Base-by-base conservation (phyloP, 108 stramenopile genomes). In the Cyclotella kingstonii region DNA sequence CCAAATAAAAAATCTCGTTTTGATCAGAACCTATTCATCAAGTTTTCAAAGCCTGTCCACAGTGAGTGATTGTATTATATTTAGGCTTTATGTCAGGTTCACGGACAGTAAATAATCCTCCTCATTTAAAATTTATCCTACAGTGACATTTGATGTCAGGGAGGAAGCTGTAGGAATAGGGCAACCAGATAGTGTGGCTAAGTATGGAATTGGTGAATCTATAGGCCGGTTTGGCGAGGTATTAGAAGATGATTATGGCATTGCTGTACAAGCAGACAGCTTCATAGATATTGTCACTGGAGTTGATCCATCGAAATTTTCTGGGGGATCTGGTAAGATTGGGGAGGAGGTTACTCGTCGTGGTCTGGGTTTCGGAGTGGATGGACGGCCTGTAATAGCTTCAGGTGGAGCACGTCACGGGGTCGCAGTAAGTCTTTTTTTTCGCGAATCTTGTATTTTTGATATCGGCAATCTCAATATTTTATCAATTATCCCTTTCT, bases 261-360 rank as follows among this genome's bases (percentile, higher is more conserved):
- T 95, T 63, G 82, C 89, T 7, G 93, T 95, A 0, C 46, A 73
- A 23, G 80, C 88, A 3, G 93, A 95, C 28, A 77, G 76, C 33
- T 95, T 95, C 58, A 76, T 82, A 2, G 93, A 95, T 48, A 88
- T 95, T 68, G 93, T 95, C 10, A 86, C 90, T 5, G 93, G 93
- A 19, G 88, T 95, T 1, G 90, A 91, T 62, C 82, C 88, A 4
- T 81, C 81, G 26, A 90, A 90, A 60, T 89, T 89, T 65, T 61
- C 80, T 8, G 83, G 80, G 8, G 77, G 81, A 45, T 73, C 75
- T 9, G 90, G 90, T 29, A 77, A 87, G 6, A 88, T 91, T 52
- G 86, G 84, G 7, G 91, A 93, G 40, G 86, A 88, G 34, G 84
- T 88, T 0, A 43, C 64, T 28, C 68, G 87, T 15, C 76, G 84